Percentiles rank a stretch among this genome's conserved stretches.
phyloP scores from a whole-genome alignment of 1,284 basidiomycete genomes.

The Dichomitus squalens region DNA sequence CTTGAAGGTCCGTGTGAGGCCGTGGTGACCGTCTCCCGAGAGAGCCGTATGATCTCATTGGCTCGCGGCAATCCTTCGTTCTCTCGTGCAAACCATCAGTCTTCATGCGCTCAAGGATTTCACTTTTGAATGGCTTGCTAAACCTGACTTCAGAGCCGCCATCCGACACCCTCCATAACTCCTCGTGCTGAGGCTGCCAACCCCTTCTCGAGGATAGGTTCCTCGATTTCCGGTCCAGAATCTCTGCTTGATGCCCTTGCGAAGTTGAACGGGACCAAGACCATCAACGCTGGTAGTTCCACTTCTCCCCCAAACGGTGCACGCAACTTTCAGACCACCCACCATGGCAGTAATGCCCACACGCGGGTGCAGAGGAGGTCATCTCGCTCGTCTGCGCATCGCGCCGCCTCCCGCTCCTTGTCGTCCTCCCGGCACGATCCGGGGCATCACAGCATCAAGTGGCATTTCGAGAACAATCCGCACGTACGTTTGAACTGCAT shows the following conservation, averaged over 20 bases:
- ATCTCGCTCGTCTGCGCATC: slow-evolving; percentile 40
- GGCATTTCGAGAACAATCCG: slow-evolving; percentile 68
- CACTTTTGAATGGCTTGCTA: neutral
- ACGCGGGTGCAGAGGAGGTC: slow-evolving; percentile 32
- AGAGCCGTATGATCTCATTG: too few relatives aligned
- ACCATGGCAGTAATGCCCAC: slow-evolving; percentile 27
- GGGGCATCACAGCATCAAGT: slow-evolving; percentile 34
- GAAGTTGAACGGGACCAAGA: slow-evolving; percentile 18
- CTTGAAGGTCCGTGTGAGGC: too few relatives aligned
- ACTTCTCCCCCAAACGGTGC: slow-evolving; percentile 17
- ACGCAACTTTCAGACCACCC: slow-evolving; percentile 33
- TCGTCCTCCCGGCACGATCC: slow-evolving; percentile 50
- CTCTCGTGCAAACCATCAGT: neutral
- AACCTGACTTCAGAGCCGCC: slow-evolving; percentile 38
- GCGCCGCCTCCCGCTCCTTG: slow-evolving; percentile 41
- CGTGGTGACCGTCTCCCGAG: too few relatives aligned
- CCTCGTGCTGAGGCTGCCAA: slow-evolving; percentile 40
- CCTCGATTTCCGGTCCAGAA: slow-evolving; percentile 14
- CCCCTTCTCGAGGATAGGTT: slow-evolving; percentile 38
- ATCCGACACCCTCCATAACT: slow-evolving; percentile 40
- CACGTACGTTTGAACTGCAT: slow-evolving; percentile 36
- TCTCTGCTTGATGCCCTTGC: slow-evolving; percentile 28
- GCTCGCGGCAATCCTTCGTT: too few relatives aligned
- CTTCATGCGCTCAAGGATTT: neutral
- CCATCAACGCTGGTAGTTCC: slow-evolving; percentile 10